Conservation (phyloP, 495 filamentous ascomycete species). For the Xylaria intraflava region DNA sequence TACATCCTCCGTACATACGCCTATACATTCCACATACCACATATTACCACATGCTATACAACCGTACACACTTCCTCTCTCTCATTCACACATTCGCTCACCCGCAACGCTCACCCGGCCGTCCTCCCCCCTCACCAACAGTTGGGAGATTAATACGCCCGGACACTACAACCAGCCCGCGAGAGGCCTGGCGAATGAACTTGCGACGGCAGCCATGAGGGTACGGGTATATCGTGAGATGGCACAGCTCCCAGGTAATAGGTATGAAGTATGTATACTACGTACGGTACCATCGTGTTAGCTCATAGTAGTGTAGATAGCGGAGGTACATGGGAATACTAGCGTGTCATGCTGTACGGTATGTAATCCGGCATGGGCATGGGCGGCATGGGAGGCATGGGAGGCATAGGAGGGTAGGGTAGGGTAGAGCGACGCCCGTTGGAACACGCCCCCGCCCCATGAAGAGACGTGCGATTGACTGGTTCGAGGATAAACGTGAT, state of each 20-base stretch:
- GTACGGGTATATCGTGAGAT: conserved; percentile 4
- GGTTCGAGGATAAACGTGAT: conserved; percentile 3
- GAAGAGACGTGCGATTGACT: background rate
- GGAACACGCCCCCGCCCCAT: background rate
- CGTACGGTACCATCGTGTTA: background rate
- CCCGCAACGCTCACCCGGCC: no score
- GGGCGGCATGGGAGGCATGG: no score
- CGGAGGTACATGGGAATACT: background rate
- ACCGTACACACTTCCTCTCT: no score
- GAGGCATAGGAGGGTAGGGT: background rate
- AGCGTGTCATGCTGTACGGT: background rate
- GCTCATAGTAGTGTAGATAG: no score
- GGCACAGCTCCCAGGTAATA: no score
- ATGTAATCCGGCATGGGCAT: background rate
- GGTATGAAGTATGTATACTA: background rate
- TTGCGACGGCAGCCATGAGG: background rate
- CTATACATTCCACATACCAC: no score
- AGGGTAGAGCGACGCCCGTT: background rate
- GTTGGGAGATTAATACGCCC: background rate
- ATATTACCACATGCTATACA: no score
- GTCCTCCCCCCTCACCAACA: background rate
- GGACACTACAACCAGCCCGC: background rate
- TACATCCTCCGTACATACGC: no score
- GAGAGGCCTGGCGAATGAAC: background rate
- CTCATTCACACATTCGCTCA: no score